phyloP scores from a whole-genome alignment of 306 rosid species.

The Prinsepia uniflora region DNA sequence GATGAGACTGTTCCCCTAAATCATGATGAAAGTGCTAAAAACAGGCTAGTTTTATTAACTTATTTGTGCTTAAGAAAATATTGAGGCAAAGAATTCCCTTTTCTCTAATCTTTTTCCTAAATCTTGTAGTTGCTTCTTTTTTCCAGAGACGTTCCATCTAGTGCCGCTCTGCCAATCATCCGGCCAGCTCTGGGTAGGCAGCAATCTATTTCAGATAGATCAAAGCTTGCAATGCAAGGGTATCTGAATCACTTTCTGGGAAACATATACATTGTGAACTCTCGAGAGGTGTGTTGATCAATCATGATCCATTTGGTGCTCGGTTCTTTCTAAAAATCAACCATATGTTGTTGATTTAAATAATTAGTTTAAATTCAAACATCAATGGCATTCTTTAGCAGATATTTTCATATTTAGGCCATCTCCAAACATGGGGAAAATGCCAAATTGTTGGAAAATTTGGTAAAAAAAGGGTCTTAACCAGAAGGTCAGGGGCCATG shows the following conservation, averaged over 20 bases:
- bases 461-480: too few relatives aligned
- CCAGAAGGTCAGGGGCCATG: too few relatives aligned
- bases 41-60: slow-evolving; percentile 45
- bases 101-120: slow-evolving; percentile 23
- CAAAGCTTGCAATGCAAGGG: slow-evolving; percentile 94
- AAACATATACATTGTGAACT: slow-evolving; percentile 84
- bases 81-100: slow-evolving; percentile 5
- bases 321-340: slow-evolving; percentile 22
- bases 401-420: too few relatives aligned
- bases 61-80: slow-evolving; percentile 8
- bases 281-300: slow-evolving; percentile 69
- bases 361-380: not conserved
- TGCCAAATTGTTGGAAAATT: too few relatives aligned
- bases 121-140: slow-evolving; percentile 33
- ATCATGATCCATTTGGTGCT: slow-evolving; percentile 7
- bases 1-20: slow-evolving; percentile 67
- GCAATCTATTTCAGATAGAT: slow-evolving; percentile 84
- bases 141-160: slow-evolving; percentile 96
- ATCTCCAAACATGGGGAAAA: too few relatives aligned
- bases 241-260: slow-evolving; percentile 96
- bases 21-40: slow-evolving; percentile 66
- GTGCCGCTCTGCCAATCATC: slow-evolving; percentile 92
- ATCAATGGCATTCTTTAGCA: not conserved
- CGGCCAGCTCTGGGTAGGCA: slow-evolving; percentile 94
- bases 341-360: not conserved